Evolutionary conservation across 164 flowering plant genomes (phyloP), one percentile per base, ranked within the genome.

Genomic region (Nymphaea colorata): DNA sequence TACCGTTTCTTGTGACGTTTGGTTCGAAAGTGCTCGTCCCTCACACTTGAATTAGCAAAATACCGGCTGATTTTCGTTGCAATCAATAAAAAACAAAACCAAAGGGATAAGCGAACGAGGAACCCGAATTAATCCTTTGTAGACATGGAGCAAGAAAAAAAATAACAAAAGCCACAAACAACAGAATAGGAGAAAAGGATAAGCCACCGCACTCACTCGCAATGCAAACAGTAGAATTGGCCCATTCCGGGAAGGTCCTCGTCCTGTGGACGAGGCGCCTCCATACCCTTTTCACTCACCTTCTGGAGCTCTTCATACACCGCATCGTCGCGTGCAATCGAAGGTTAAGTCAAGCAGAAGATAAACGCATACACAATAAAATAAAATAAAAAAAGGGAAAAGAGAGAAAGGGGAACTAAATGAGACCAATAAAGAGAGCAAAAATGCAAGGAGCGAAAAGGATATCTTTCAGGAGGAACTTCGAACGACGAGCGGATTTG

Each of bases 181-280:
- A 42, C 5, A 69, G 64, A 43, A 4, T 61, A 44, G 59, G 12
- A 45, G 53, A 62, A 67, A 18, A 44, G 53, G 16, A 14, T 5
- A 76, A 25, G 7, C 44, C 18, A 42, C 36, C 43, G 64, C 36
- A 25, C 18, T 55, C 80, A 92, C 98, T 91, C 98, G 96, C 99
- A 94, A 81, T 94, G 99, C 4, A 94, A 25, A 80, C 99, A 94
- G 66, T 91, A 91, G 74, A 57, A 88, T 70, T 94, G 99, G 36
- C 99, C 99, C 97, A 94, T 87, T 14, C 97, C 99, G 25, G 99
- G 97, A 16, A 91, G 83, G 67, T 91, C 96, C 64, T 91, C 96
- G 66, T 94, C 97, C 2, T 76, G 15, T 0, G 97, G 93, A 79
- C 83, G 79, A 0, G 85, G 69, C 47, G 77, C 79, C 66, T 43